Base-by-base conservation (phyloP, 2,329 filamentous ascomycete species). In the Periconia digitata region DNA sequence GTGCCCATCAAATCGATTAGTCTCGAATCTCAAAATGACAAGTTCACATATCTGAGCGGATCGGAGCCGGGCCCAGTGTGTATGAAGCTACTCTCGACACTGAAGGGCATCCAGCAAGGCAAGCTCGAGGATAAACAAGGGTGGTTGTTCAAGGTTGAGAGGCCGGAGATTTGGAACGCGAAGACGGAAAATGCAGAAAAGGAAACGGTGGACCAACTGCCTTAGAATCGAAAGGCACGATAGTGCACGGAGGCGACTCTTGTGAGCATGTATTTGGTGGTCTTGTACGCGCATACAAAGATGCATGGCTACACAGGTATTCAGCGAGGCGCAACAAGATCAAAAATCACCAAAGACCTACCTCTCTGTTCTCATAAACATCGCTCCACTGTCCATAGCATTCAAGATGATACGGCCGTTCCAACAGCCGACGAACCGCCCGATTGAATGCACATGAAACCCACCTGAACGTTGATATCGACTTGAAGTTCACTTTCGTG, bases 1-100 rank as follows among this genome's bases (percentile, higher is more conserved):
- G 92, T 97, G 3, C 92, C 92, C 1, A 94, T 96, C 72, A 87
- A 87, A 53, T 94, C 89, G 59, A 95, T 97, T 69, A 94, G 89
- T 2, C 84, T 91, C 62, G 81, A 73, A 42, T 83, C 79, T 15
- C 77, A 72, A 36, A 70, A 73, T 36, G 79, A 84, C 51, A 81
- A 77, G 46, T 82, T 85, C 63, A 67, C 69, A 7, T 86, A 83
- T 60, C 69, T 77, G 39, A 74, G 74, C 8, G 79, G 76, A 16
- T 76, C 81, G 44, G 86, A 91, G 48, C 85, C 89, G 0, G 92
- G 92, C 0, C 83, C 86, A 24, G 76, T 87, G 16, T 92, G 85
- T 69, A 66, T 84, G 21, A 86, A 86, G 74, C 78, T 97, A 34
- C 74, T 96, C 49, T 77, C 79, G 20, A 86, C 86, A 46, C 79